Conservation (phyloP, 805 yeast genomes). For the Torulaspora maleeae region DNA sequence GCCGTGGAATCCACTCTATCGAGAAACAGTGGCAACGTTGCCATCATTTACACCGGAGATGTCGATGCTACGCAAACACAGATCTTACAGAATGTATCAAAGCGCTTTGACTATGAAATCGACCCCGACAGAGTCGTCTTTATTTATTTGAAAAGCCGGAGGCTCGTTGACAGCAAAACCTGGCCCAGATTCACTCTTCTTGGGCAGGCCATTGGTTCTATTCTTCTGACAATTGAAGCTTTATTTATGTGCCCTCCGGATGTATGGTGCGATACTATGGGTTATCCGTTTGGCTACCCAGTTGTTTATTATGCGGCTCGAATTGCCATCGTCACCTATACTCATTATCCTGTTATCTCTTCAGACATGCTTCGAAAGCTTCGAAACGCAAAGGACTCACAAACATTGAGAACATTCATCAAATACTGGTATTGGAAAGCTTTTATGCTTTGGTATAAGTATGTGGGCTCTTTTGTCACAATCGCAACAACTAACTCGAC, state of each 20-base stretch:
- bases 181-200: slow-evolving; percentile 80
- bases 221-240: slow-evolving; percentile 65
- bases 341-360: slow-evolving; percentile 93
- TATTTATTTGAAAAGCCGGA: slow-evolving; percentile 51
- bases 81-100: slow-evolving; percentile 48
- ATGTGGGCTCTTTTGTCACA: slow-evolving; percentile 62
- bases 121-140: slow-evolving; percentile 55
- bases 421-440: slow-evolving; percentile 67
- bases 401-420: slow-evolving; percentile 24
- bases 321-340: slow-evolving; percentile 78
- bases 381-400: slow-evolving; percentile 20
- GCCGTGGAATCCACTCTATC: slow-evolving; percentile 70
- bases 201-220: slow-evolving; percentile 84
- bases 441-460: slow-evolving; percentile 58
- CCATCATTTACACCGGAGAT: slow-evolving; percentile 71
- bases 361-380: slow-evolving; percentile 75
- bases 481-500: slow-evolving; percentile 75
- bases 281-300: slow-evolving; percentile 84
- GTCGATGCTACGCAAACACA: slow-evolving; percentile 43
- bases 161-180: slow-evolving; percentile 59
- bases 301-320: slow-evolving; percentile 50
- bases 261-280: slow-evolving; percentile 91
- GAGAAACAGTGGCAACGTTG: slow-evolving; percentile 47
- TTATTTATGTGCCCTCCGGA: slow-evolving; percentile 69
- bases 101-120: slow-evolving; percentile 52